These are phyloP conservation scores for Volutella citrinella DNA, from an alignment of 2,329 filamentous ascomycete species.

Conservation along the genomic window DNA sequence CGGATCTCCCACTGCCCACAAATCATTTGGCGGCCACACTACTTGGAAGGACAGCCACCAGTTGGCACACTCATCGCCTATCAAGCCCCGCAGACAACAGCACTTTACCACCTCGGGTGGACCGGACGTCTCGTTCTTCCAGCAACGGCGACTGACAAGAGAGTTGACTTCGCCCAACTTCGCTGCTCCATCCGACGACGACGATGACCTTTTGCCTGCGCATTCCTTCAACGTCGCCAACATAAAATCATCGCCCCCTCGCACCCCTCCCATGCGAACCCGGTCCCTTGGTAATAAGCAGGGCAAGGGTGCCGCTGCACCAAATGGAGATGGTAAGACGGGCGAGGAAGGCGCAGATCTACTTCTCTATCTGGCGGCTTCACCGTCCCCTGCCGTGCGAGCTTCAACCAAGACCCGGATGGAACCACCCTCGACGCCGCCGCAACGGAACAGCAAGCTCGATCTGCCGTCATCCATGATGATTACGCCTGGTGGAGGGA, in stretches of 20 bases:
- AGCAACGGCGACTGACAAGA: constrained; percentile 65
- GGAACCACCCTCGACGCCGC: constrained; percentile 74
- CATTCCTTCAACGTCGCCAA: constrained; percentile 68
- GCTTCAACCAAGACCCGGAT: constrained; percentile 44
- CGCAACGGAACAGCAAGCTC: constrained; percentile 63
- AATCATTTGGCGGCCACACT: constrained; percentile 53
- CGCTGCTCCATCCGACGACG: constrained; percentile 69
- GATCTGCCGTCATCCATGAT: constrained; percentile 81
- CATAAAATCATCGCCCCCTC: constrained; percentile 76
- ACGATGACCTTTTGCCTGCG: constrained; percentile 75
- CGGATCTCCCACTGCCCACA: constrained; percentile 54
- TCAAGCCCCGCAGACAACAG: constrained; percentile 71
- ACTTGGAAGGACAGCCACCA: constrained; percentile 77
- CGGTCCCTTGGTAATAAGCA: constrained; percentile 46
- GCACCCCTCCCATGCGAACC: constrained; percentile 70
- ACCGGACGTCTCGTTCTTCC: constrained; percentile 76
- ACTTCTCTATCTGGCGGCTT: constrained; percentile 82
- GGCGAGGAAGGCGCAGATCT: constrained; percentile 80
- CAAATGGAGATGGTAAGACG: constrained; percentile 54
- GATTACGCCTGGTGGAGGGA: constrained; percentile 75
- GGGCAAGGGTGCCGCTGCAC: constrained; percentile 35
- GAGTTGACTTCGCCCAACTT: constrained; percentile 59
- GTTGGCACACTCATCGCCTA: constrained; percentile 81
- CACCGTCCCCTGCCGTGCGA: constrained; percentile 77
- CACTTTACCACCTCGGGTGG: constrained; percentile 71